phyloP scores from a whole-genome alignment of 352 stramenopile species.

The Phytopythium litorale region DNA sequence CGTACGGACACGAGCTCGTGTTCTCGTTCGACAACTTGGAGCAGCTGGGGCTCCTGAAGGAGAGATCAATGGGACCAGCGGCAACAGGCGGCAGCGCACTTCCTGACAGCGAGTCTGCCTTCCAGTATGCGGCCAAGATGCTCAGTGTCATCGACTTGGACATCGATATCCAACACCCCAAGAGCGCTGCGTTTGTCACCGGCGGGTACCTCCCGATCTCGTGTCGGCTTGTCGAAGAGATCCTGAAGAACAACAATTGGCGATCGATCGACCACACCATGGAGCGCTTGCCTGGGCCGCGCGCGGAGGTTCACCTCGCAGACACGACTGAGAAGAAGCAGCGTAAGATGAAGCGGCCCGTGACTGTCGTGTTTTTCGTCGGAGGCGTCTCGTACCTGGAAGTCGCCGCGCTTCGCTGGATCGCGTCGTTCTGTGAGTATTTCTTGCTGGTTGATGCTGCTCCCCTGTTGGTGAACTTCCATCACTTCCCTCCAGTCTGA shows the following conservation, averaged over 20 bases:
- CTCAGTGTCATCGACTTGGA: slow-evolving; percentile 54
- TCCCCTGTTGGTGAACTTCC: not conserved
- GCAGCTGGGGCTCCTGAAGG: slow-evolving; percentile 41
- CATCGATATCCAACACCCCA: slow-evolving; percentile 47
- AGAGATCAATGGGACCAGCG: slow-evolving; percentile 9
- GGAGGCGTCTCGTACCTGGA: slow-evolving; percentile 71
- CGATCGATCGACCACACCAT: slow-evolving; percentile 43
- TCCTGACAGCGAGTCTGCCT: slow-evolving; percentile 13
- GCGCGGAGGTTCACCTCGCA: slow-evolving; percentile 42
- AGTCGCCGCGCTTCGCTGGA: slow-evolving; percentile 70
- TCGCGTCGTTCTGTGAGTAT: slow-evolving; percentile 56
- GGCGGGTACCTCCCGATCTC: slow-evolving; percentile 70
- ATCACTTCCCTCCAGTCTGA: not conserved
- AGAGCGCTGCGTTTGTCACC: slow-evolving; percentile 63
- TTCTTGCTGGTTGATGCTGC: not conserved
- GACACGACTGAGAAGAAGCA: slow-evolving; percentile 11
- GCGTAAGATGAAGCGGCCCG: slow-evolving; percentile 37
- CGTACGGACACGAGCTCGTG: slow-evolving; percentile 70
- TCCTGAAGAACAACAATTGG: slow-evolving; percentile 51
- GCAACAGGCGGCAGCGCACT: not conserved
- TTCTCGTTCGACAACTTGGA: slow-evolving; percentile 70
- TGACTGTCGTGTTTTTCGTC: slow-evolving; percentile 65
- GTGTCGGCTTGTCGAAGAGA: slow-evolving; percentile 60
- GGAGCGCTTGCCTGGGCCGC: slow-evolving; percentile 42
- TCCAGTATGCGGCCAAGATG: slow-evolving; percentile 22